A percentile compares a stretch with the other conserved stretches of the same genome.
These are phyloP conservation scores for Polyporus tsugae DNA, from an alignment of 1,284 basidiomycete genomes.

Conservation along the genomic window DNA sequence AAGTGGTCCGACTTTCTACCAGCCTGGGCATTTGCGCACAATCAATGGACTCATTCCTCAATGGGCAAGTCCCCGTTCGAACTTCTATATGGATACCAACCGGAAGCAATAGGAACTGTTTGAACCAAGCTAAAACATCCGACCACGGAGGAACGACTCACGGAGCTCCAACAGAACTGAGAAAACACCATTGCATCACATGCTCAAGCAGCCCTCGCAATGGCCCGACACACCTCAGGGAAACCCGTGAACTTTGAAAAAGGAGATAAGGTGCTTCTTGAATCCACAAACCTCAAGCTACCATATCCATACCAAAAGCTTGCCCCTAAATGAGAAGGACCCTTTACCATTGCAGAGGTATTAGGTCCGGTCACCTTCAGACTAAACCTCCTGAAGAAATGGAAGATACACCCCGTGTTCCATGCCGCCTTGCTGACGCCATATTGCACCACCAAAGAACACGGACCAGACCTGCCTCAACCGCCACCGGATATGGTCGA, in stretches of 20 bases:
- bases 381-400: conserved; percentile 14
- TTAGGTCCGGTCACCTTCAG: conserved; percentile 5
- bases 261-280: conserved; percentile 17
- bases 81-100: neutral
- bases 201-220: neutral
- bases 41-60: neutral
- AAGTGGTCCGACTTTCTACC: neutral
- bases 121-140: neutral
- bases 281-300: conserved; percentile 12
- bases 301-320: conserved; percentile 10
- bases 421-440: conserved; percentile 6
- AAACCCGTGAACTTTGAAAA: neutral
- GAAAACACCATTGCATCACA: conserved; percentile 8
- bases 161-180: neutral
- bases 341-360: conserved; percentile 8
- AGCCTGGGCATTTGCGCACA: neutral
- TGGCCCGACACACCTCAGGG: neutral
- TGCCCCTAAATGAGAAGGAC: conserved; percentile 12
- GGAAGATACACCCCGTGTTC: conserved; percentile 26
- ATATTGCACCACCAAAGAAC: conserved; percentile 10
- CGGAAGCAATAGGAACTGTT: neutral
- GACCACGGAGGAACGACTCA: conserved; percentile 4
- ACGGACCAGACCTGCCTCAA: conserved; percentile 6
- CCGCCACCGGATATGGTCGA: neutral
- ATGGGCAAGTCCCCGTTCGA: neutral